A percentile compares a stretch with the other conserved stretches of the same genome.
These are phyloP conservation scores for Lasiodiplodia sp. DNA, from an alignment of 2,329 filamentous ascomycete genomes.

Conservation along the genomic window DNA sequence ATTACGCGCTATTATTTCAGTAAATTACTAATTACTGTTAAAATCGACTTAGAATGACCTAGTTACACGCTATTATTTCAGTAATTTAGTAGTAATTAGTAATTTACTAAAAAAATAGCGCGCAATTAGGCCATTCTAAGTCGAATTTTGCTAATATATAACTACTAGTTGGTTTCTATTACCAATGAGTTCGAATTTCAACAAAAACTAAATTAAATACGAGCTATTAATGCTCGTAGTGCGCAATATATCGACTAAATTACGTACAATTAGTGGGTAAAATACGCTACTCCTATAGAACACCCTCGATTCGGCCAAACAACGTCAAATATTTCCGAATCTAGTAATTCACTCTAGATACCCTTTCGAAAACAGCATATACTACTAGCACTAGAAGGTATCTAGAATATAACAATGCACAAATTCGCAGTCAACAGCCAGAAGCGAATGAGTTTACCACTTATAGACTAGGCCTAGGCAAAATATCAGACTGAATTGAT, in stretches of 20 bases:
- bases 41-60: too few relatives aligned
- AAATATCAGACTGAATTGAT: background rate
- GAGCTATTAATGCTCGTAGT: background rate
- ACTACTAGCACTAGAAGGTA: background rate
- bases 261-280: background rate
- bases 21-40: too few relatives aligned
- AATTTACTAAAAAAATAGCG: background rate
- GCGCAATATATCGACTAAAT: background rate
- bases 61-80: too few relatives aligned
- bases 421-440: background rate
- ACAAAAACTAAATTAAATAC: background rate
- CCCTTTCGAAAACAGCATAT: background rate
- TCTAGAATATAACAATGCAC: background rate
- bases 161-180: background rate
- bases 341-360: background rate
- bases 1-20: too few relatives aligned
- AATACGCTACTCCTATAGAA: background rate
- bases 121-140: background rate
- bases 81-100: background rate
- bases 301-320: background rate
- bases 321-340: background rate
- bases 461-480: background rate
- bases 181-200: background rate
- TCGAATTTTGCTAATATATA: background rate
- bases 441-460: background rate